These are phyloP conservation scores for Tilletia horrida DNA, from an alignment of 1,284 basidiomycete genomes.

Conservation along the genomic window DNA sequence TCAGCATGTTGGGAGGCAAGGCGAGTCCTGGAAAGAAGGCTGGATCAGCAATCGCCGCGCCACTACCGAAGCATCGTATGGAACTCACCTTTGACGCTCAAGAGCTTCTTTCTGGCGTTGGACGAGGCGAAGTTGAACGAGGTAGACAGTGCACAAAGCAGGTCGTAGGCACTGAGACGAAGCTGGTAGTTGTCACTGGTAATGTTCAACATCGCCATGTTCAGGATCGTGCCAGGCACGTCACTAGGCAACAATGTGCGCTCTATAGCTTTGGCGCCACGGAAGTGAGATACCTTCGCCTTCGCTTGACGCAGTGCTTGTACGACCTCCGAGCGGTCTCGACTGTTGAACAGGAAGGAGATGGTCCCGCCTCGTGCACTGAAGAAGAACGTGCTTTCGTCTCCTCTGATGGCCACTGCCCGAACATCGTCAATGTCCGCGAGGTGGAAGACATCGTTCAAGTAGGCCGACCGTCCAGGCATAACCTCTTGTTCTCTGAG, in stretches of 20 bases:
- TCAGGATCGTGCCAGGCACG: slow-evolving; percentile 49
- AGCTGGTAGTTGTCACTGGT: slow-evolving; percentile 41
- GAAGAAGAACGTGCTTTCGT: slow-evolving; percentile 51
- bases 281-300: slow-evolving; percentile 34
- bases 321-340: slow-evolving; percentile 44
- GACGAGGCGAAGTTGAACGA: slow-evolving; percentile 51
- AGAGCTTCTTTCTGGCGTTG: slow-evolving; percentile 41
- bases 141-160: slow-evolving; percentile 48
- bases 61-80: too few species aligned
- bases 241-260: slow-evolving; percentile 44
- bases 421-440: slow-evolving; percentile 51
- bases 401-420: slow-evolving; percentile 45
- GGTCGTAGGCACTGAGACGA: slow-evolving; percentile 46
- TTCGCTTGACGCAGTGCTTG: slow-evolving; percentile 49
- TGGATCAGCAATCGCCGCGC: neutral
- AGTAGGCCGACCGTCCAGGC: slow-evolving; percentile 27
- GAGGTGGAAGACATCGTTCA: slow-evolving; percentile 48
- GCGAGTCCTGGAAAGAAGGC: slow-evolving; percentile 30
- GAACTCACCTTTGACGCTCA: slow-evolving; percentile 34
- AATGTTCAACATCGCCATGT: slow-evolving; percentile 53
- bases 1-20: slow-evolving; percentile 47
- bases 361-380: slow-evolving; percentile 44
- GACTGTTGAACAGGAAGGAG: slow-evolving; percentile 48
- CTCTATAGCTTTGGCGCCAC: slow-evolving; percentile 34
- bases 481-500: slow-evolving; percentile 44